Conservation (phyloP, 139 green algal genomes). For the Chlorella ohadii region DNA sequence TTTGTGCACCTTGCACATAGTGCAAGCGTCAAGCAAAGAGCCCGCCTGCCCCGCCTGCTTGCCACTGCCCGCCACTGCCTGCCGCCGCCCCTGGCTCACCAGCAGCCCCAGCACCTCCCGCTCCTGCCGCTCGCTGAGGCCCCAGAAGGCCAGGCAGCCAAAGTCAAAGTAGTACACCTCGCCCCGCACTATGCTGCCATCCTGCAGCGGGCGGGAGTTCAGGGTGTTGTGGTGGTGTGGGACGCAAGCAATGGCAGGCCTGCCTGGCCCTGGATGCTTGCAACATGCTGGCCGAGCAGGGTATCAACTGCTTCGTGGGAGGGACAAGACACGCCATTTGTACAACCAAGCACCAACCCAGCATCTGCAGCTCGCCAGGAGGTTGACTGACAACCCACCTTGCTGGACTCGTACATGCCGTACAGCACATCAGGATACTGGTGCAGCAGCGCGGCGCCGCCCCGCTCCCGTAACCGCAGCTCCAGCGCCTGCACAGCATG, state of each 20-base stretch:
- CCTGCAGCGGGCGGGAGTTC: background rate
- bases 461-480: conserved; percentile 25
- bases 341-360: too few species aligned
- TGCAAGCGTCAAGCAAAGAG: too few species aligned
- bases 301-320: too few species aligned
- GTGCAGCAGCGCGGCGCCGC: conserved; percentile 21
- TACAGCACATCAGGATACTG: conserved; percentile 64
- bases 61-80: conserved; percentile 43
- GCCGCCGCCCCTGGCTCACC: conserved; percentile 29
- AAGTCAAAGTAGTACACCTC: conserved; percentile 82
- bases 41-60: conserved; percentile 24
- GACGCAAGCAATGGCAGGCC: too few species aligned
- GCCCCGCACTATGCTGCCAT: background rate
- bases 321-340: too few species aligned
- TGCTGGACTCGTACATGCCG: conserved; percentile 34
- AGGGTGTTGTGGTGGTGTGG: too few species aligned
- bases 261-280: too few species aligned
- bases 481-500: conserved; percentile 13
- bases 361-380: too few species aligned
- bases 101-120: conserved; percentile 27
- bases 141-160: conserved; percentile 79
- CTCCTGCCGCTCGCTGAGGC: conserved; percentile 58
- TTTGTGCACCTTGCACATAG: too few species aligned
- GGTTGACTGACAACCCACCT: too few species aligned
- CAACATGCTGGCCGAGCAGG: too few species aligned